Evolutionary conservation across 106 monocot species (phyloP).

Genomic region (Phalaenopsis aphrodite): DNA sequence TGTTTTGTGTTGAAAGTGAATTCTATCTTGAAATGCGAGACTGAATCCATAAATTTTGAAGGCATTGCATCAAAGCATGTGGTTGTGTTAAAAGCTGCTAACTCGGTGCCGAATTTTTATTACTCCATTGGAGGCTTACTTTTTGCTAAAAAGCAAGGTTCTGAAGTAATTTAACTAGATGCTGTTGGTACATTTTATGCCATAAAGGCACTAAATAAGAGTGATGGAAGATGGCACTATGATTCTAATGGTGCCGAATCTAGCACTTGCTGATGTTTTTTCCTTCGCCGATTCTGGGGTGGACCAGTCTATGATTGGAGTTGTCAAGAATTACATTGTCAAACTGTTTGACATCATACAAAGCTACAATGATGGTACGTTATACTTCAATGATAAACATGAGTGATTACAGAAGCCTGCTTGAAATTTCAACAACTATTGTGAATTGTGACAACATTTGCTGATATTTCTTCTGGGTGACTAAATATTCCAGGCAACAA

Average conservation of each 20-base stretch:
- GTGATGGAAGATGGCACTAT: slow-evolving; percentile 94
- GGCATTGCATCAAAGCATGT: slow-evolving; percentile 42
- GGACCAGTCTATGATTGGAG: slow-evolving; percentile 73
- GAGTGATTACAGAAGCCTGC: too few species aligned
- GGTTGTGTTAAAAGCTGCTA: slow-evolving; percentile 41
- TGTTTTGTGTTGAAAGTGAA: slow-evolving; percentile 60
- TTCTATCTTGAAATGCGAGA: slow-evolving; percentile 46
- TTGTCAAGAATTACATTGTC: too few species aligned
- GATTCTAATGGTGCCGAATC: slow-evolving; percentile 67
- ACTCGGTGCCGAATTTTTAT: slow-evolving; percentile 53
- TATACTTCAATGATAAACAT: too few species aligned
- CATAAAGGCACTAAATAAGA: slow-evolving; percentile 90
- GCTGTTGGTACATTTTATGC: slow-evolving; percentile 60
- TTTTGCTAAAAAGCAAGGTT: slow-evolving; percentile 73
- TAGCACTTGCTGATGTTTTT: slow-evolving; percentile 79
- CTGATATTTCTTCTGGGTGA: too few species aligned
- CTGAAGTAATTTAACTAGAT: slow-evolving; percentile 36
- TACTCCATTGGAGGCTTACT: slow-evolving; percentile 57
- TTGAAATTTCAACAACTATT: too few species aligned
- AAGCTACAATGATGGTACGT: too few species aligned
- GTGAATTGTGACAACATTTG: too few species aligned
- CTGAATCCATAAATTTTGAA: slow-evolving; percentile 30
- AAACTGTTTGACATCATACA: too few species aligned
- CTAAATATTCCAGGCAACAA: too few species aligned
- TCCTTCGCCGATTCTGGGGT: slow-evolving; percentile 56